Evolutionary conservation across 345 rosid species (phyloP), one percentile per base, ranked within the genome.

Genomic region (Melaleuca quinquenervia): DNA sequence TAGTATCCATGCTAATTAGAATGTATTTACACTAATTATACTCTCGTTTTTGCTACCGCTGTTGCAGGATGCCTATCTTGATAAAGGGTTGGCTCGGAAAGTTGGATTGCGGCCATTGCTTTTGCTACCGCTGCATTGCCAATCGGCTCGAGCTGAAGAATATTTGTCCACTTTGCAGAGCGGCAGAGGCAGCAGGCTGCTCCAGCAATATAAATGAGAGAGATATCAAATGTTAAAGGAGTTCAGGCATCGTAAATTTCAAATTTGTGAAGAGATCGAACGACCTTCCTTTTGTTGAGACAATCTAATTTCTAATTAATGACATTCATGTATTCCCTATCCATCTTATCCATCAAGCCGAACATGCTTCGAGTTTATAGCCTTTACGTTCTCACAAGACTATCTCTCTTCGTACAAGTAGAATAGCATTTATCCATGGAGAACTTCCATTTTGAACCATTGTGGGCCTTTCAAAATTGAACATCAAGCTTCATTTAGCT

Each of bases 181-280:
- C 5, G 0, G 22, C 21, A 62, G 1, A 16, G 8, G 9, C 22
- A 70, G 1, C 78, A n/a, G n/a, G n/a, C n/a, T n/a, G n/a, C n/a
- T 0, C 48, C 2, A 64, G 24, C 24, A 32, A 64, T 64, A 18
- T 32, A 45, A 64, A 29, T 64, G 76, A 15, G 44, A 56, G 27
- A n/a, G 32, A 70, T 18, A 12, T 8, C 0, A 60, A 60, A 27
- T 8, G n/a, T 52, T 22, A 52, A 52, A 16, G 12, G 45, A 32
- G 24, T 64, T 32, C 78, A 64, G 22, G 4, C 8, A 36, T 16
- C 1, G 32, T 32, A 70, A n/a, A n/a, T n/a, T n/a, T n/a, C n/a
- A n/a, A n/a, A 70, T 8, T 32, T 4, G 6, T 18, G 26, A 32
- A 1, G 7, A 18, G 78, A 32, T 70, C 8, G 5, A 70, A 16